These are phyloP conservation scores for Spizellomyces punctatus DNA, from an alignment of 192 early-diverging fungal species.

Conservation along the genomic window DNA sequence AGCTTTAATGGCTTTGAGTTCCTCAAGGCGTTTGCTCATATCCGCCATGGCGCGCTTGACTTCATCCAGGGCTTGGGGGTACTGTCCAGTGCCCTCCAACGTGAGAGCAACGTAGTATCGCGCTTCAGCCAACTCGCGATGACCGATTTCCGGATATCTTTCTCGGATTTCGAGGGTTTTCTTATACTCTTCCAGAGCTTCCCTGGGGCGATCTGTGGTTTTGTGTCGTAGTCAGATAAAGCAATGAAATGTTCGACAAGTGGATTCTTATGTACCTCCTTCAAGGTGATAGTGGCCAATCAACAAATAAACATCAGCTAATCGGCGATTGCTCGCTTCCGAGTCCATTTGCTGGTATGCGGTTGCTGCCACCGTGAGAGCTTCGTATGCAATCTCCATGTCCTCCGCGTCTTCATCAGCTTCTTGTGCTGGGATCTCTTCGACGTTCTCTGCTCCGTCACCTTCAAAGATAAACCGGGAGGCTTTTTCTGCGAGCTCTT, in stretches of 20 bases:
- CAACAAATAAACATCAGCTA: slow-evolving; percentile 25
- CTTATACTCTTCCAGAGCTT: slow-evolving; percentile 22
- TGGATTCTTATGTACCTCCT: slow-evolving; percentile 9
- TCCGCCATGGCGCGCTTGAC: slow-evolving; percentile 3
- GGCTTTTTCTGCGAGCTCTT: slow-evolving; percentile 16
- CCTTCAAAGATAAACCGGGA: slow-evolving; percentile 17
- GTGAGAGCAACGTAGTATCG: slow-evolving; percentile 20
- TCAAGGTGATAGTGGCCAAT: slow-evolving; percentile 29
- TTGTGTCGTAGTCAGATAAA: neutral
- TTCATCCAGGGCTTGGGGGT: slow-evolving; percentile 17
- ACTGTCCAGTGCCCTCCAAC: slow-evolving; percentile 14
- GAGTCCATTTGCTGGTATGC: slow-evolving; percentile 10
- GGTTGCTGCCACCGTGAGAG: slow-evolving; percentile 16
- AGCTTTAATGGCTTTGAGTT: neutral
- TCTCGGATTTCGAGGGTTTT: neutral
- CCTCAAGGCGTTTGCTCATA: slow-evolving; percentile 4
- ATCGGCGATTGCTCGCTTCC: neutral
- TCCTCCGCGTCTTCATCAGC: slow-evolving; percentile 10
- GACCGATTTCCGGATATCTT: neutral
- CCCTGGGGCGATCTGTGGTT: slow-evolving; percentile 5
- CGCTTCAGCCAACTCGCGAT: slow-evolving; percentile 15
- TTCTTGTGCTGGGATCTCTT: neutral
- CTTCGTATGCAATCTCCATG: slow-evolving; percentile 26
- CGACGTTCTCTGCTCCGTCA: neutral
- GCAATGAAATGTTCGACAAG: neutral